Conservation (phyloP, 208 protist species). For the Polymyxa betae region DNA sequence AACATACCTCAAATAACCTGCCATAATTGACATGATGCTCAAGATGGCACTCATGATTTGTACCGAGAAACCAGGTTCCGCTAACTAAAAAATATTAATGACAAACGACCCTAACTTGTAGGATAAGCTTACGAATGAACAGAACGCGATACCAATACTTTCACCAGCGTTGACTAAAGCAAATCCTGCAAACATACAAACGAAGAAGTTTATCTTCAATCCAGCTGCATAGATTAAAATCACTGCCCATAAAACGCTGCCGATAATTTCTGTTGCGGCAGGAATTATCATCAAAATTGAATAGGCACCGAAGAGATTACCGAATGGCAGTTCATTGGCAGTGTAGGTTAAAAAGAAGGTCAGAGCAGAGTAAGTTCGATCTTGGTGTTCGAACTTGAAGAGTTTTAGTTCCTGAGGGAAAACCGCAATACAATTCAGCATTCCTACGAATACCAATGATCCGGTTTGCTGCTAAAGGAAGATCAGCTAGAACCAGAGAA, state of each 20-base stretch:
- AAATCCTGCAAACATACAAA: not conserved
- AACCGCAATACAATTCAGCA: constrained; percentile 37
- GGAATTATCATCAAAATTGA: not conserved
- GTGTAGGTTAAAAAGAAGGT: constrained; percentile 30
- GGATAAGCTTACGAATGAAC: not conserved
- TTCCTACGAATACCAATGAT: constrained; percentile 16
- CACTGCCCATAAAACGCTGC: not conserved
- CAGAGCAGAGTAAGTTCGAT: not conserved
- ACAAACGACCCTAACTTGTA: not conserved
- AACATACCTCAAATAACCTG: constrained; percentile 33
- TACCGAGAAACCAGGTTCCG: constrained; percentile 33
- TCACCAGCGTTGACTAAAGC: constrained; percentile 38
- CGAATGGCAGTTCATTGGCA: constrained; percentile 12
- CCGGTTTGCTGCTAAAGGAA: constrained; percentile 19
- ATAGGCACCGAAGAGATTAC: not conserved
- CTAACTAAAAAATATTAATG: not conserved
- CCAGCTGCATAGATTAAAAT: not conserved
- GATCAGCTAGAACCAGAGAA: not conserved
- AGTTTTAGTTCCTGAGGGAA: constrained; percentile 24
- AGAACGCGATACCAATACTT: constrained; percentile 48
- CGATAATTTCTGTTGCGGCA: constrained; percentile 4
- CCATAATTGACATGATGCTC: constrained; percentile 32
- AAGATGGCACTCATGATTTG: constrained; percentile 42
- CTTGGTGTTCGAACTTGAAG: constrained; percentile 38
- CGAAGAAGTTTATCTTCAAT: not conserved